phyloP scores from a whole-genome alignment of 441 rosid species.

The Eutrema salsugineum region DNA sequence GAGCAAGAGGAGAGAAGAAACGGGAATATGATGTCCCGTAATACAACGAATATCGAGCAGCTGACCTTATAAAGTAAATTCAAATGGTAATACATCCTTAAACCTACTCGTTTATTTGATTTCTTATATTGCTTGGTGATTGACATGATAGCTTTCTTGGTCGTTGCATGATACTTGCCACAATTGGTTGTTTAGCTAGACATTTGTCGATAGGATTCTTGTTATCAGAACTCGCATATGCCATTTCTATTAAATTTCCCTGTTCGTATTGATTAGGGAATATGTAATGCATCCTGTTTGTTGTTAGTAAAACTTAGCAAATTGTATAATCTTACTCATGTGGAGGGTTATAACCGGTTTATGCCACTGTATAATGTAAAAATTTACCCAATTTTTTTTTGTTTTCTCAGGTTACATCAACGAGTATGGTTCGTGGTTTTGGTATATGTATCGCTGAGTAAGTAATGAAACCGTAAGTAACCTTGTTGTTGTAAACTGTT shows the following conservation, averaged over 20 bases:
- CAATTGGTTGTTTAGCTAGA: constrained; percentile 1
- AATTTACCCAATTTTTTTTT: neutral
- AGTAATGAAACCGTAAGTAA: neutral
- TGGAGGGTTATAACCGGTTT: neutral
- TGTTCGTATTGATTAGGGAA: neutral
- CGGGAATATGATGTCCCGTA: constrained; percentile 42
- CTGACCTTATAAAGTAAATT: constrained; percentile 51
- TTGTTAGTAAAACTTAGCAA: neutral
- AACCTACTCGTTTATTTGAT: neutral
- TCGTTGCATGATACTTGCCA: neutral
- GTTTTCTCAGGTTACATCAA: constrained; percentile 12
- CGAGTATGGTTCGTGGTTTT: neutral
- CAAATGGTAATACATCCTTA: constrained; percentile 5
- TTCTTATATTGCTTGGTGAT: neutral
- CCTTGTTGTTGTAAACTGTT: constrained; percentile 7
- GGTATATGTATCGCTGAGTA: neutral
- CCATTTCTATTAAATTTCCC: neutral
- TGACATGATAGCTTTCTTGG: neutral
- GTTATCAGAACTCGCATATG: neutral
- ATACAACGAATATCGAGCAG: constrained; percentile 51
- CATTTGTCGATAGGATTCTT: neutral
- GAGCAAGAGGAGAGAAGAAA: constrained; percentile 59
- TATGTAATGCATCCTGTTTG: neutral
- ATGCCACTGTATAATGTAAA: neutral
- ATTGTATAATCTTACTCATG: neutral